Evolutionary conservation across 148 eudicot genomes (phyloP).

Genomic region (Amaranthus palmeri): DNA sequence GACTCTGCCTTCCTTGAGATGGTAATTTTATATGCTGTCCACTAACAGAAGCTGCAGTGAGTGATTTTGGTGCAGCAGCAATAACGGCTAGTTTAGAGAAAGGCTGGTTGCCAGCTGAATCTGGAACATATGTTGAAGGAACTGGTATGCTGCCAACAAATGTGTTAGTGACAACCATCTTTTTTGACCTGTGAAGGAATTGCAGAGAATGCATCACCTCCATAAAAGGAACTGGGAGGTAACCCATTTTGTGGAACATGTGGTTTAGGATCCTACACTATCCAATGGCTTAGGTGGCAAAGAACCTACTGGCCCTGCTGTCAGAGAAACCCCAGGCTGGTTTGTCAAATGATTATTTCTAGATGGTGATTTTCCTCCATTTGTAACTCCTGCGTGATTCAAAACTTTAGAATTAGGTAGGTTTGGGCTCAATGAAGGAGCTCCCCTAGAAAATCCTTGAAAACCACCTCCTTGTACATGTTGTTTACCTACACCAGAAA

Average conservation of each 20-base stretch:
- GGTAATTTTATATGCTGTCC: conserved; percentile 44
- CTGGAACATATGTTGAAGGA: conserved; percentile 40
- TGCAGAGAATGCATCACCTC: conserved; percentile 53
- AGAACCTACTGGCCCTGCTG: conserved; percentile 35
- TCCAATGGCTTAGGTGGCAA: too few relatives aligned
- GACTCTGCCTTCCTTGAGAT: conserved; percentile 43
- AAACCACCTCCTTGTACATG: conserved; percentile 40
- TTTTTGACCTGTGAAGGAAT: conserved; percentile 38
- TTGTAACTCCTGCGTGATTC: conserved; percentile 38
- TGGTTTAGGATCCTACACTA: conserved; percentile 44
- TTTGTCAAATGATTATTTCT: conserved; percentile 31
- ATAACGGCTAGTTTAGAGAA: conserved; percentile 25
- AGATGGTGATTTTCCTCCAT: conserved; percentile 30
- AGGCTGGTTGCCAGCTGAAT: conserved; percentile 34
- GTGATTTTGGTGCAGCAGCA: conserved; percentile 33
- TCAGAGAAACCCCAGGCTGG: conserved; percentile 42
- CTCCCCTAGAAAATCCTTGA: conserved; percentile 49
- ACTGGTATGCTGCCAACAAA: conserved; percentile 34
- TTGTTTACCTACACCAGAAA: conserved; percentile 34
- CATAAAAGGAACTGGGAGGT: conserved; percentile 51
- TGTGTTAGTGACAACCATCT: conserved; percentile 29
- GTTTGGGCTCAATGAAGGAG: conserved; percentile 28
- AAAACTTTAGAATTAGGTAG: conserved; percentile 33
- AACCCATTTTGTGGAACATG: conserved; percentile 64
- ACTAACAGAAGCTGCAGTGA: conserved; percentile 37